Evolutionary conservation across 2,329 filamentous ascomycete species (phyloP), one percentile per base, ranked within the genome.

Genomic region (Coniochaeta sp.): DNA sequence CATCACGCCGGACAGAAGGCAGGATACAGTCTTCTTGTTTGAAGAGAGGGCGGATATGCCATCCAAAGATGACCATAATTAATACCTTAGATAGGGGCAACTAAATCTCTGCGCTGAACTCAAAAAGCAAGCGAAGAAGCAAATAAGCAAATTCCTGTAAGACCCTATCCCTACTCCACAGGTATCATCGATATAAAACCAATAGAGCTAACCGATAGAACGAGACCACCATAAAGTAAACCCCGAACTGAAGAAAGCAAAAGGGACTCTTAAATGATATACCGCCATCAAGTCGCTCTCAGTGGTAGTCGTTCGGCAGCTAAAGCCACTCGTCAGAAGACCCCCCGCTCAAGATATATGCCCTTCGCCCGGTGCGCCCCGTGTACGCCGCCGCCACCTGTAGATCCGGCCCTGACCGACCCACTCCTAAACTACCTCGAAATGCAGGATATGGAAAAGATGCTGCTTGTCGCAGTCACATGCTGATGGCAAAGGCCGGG

Each of bases 131-230:
- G 36, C 65, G 64, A 66, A 60, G 61, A 61, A 62, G 61, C 63
- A 66, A 67, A 67, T 63, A 67, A 70, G 66, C 61, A 67, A 66
- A 63, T 67, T 67, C 26, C 24, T 6, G 19, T n/a, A 52, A 54
- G 28, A 33, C 31, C 58, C 33, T 43, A 22, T 34, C 31, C 14
- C 54, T 36, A 34, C 28, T 57, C 54, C 54, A 17, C 54, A 59
- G 50, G 58, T 59, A 59, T 59, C 50, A 57, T 57, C 47, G 50
- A 55, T 55, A 44, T 59, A 57, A 57, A 38, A 57, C 54, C 54
- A 57, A 57, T 17, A 57, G 26, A 6, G n/a, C 36, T 24, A 38
- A 38, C 28, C 54, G 16, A 26, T 26, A 47, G n/a, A 44, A 31
- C 12, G 38, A n/a, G 22, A 47, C 43, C 43, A 47, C 43, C 43